Conservation (phyloP, 2,329 filamentous ascomycete genomes). For the Blastomyces percursus region DNA sequence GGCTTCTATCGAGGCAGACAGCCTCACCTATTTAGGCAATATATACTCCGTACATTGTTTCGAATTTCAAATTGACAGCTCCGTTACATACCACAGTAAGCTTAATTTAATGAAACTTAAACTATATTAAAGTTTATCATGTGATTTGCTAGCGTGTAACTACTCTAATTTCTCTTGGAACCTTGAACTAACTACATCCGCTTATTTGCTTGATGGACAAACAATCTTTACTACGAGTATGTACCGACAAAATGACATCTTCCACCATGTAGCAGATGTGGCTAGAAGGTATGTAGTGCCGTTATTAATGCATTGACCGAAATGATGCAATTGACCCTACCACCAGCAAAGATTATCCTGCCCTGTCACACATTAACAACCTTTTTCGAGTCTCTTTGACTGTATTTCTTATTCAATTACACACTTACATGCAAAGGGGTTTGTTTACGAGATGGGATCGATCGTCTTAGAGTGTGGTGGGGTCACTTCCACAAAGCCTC, state of each 20-base stretch:
- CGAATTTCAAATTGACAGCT: too few species aligned
- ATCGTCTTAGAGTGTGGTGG: background rate
- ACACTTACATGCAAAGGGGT: background rate
- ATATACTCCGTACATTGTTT: background rate
- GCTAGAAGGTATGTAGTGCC: background rate
- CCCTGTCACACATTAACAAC: background rate
- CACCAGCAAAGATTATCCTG: background rate
- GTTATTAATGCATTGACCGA: too few species aligned
- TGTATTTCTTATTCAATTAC: background rate
- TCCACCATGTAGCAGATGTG: background rate
- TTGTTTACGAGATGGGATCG: background rate
- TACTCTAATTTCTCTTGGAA: background rate
- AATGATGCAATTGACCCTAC: background rate
- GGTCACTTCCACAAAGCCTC: background rate
- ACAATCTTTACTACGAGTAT: background rate
- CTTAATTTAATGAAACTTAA: background rate
- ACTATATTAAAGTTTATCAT: background rate
- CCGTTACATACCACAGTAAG: too few species aligned
- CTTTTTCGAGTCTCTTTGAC: background rate
- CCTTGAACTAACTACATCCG: background rate
- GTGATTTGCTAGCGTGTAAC: background rate
- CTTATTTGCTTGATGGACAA: too few species aligned
- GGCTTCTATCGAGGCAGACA: background rate
- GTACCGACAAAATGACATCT: background rate
- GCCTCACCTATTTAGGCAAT: background rate